A percentile compares a stretch with the other conserved stretches of the same genome.
Conservation (phyloP, 768 basidiomycete species). For the Calocybe gangraenosa region DNA sequence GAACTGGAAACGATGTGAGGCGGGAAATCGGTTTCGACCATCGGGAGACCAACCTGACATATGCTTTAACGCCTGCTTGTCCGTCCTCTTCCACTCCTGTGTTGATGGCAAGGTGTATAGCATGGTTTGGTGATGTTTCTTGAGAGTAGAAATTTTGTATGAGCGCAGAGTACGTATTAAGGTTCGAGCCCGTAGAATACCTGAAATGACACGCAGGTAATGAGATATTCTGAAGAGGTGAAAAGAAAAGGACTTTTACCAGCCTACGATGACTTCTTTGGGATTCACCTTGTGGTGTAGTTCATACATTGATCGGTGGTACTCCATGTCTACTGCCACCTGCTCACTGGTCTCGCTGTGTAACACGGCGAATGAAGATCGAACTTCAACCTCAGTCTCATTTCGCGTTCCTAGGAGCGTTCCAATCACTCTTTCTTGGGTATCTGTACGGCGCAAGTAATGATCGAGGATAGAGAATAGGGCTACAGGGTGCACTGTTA, state of each 20-base stretch:
- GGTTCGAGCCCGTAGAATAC: slow-evolving; percentile 88
- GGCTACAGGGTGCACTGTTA: slow-evolving; percentile 88
- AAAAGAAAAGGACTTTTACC: slow-evolving; percentile 49
- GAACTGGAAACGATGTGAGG: slow-evolving; percentile 45
- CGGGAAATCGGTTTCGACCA: slow-evolving; percentile 2
- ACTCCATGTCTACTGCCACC: slow-evolving; percentile 95
- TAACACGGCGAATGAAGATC: slow-evolving; percentile 73
- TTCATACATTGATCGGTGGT: slow-evolving; percentile 91
- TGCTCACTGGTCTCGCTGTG: slow-evolving; percentile 91
- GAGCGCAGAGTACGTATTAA: slow-evolving; percentile 58
- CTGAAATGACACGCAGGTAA: slow-evolving; percentile 32
- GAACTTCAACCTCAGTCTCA: slow-evolving; percentile 67
- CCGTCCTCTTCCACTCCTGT: slow-evolving; percentile 67
- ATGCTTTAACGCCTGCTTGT: slow-evolving; percentile 79
- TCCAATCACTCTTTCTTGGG: slow-evolving; percentile 88
- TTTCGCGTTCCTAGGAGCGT: slow-evolving; percentile 86
- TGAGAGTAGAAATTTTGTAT: slow-evolving; percentile 97
- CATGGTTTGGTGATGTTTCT: slow-evolving; percentile 84
- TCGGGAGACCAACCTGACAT: slow-evolving; percentile 59
- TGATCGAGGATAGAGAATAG: slow-evolving; percentile 96
- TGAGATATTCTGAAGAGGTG: background rate
- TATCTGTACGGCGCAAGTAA: slow-evolving; percentile 82
- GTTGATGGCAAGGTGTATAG: slow-evolving; percentile 88
- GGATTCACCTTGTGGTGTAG: slow-evolving; percentile 81
- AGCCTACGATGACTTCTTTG: slow-evolving; percentile 90